phyloP scores from a whole-genome alignment of 306 rosid genomes.

The Sindora glabra region DNA sequence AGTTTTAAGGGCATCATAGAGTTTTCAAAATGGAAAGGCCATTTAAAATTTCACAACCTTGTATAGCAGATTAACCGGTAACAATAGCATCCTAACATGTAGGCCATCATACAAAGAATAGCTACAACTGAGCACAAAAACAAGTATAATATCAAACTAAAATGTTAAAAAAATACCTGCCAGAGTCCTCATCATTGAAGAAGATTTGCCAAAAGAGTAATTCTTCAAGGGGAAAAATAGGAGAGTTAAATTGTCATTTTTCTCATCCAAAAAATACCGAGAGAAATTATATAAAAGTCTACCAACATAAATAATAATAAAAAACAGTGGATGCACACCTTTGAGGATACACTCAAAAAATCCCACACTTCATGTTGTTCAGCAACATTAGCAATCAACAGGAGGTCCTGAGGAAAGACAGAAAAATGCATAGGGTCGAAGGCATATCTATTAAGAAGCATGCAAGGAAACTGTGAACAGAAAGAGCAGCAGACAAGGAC shows the following conservation, averaged over 20 bases:
- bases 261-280: slow-evolving; percentile 7
- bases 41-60: too few relatives aligned
- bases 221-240: slow-evolving; percentile 36
- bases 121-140: slow-evolving; percentile 6
- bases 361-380: slow-evolving; percentile 99
- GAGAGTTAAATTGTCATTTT: slow-evolving; percentile 13
- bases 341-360: slow-evolving; percentile 81
- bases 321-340: slow-evolving; percentile 55
- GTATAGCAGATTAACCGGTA: too few relatives aligned
- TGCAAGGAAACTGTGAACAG: background rate
- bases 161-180: slow-evolving; percentile 62
- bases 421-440: slow-evolving; percentile 10
- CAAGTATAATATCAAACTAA: slow-evolving; percentile 18
- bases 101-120: background rate
- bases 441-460: background rate
- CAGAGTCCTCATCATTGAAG: slow-evolving; percentile 90
- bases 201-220: slow-evolving; percentile 84
- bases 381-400: slow-evolving; percentile 90
- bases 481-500: slow-evolving; percentile 5
- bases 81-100: too few relatives aligned
- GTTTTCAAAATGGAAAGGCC: too few relatives aligned
- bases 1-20: too few relatives aligned
- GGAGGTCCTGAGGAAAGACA: slow-evolving; percentile 58
- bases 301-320: too few relatives aligned
- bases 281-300: background rate